These are phyloP conservation scores for Heterobasidion occidentale DNA, from an alignment of 1,284 basidiomycete species.

Conservation along the genomic window DNA sequence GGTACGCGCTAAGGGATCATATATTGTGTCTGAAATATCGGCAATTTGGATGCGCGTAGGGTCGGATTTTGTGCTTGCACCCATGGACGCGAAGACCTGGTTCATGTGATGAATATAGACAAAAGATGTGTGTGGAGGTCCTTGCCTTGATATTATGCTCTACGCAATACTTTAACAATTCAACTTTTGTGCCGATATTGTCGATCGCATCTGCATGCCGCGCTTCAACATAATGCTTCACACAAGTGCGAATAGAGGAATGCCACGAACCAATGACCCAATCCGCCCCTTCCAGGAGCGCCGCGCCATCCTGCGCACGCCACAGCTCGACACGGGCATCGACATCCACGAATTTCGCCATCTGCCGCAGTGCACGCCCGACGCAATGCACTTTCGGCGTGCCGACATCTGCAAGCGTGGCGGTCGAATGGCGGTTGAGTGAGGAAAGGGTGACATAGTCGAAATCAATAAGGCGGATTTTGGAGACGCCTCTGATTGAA, in stretches of 20 bases:
- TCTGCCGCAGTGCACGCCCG: conserved; percentile 63
- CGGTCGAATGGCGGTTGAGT: conserved; percentile 91
- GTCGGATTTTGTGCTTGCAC: conserved; percentile 94
- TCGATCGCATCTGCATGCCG: conserved; percentile 78
- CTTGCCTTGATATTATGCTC: conserved; percentile 64
- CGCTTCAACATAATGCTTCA: conserved; percentile 6
- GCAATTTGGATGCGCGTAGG: conserved; percentile 93
- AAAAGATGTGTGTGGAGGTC: not conserved
- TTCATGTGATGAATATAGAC: not conserved
- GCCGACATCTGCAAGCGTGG: conserved; percentile 87
- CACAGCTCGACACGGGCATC: conserved; percentile 82
- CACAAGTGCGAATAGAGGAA: conserved; percentile 8
- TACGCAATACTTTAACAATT: conserved; percentile 80
- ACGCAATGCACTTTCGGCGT: conserved; percentile 88
- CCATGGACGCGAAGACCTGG: conserved; percentile 94
- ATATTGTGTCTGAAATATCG: conserved; percentile 89
- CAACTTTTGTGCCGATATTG: conserved; percentile 93
- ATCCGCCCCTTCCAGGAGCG: conserved; percentile 71
- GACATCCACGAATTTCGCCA: conserved; percentile 69
- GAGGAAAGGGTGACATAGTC: conserved; percentile 92
- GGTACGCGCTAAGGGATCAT: conserved; percentile 91
- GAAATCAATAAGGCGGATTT: conserved; percentile 77
- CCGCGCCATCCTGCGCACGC: conserved; percentile 69
- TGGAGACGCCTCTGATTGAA: conserved; percentile 54
- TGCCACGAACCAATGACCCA: conserved; percentile 75